A percentile compares a stretch with the other conserved stretches of the same genome.
These are phyloP conservation scores for Phytopythium ostracodes DNA, from an alignment of 352 stramenopile genomes.

Conservation along the genomic window DNA sequence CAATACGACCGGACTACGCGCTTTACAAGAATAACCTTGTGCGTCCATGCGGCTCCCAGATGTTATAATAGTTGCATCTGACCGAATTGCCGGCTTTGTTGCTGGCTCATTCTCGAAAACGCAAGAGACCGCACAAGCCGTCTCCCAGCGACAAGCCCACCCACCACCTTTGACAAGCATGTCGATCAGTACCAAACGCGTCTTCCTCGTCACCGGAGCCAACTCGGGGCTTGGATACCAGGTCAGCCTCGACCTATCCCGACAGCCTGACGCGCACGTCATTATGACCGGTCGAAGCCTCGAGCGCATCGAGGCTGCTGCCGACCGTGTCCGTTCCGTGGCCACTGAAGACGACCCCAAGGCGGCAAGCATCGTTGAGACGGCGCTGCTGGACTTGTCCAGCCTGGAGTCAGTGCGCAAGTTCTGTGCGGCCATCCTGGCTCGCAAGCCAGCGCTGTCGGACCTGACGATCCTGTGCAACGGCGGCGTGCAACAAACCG, in stretches of 20 bases:
- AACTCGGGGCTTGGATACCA: slow-evolving; percentile 30
- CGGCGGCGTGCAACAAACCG: slow-evolving; percentile 25
- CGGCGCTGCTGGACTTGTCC: slow-evolving; percentile 25
- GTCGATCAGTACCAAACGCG: slow-evolving; percentile 13
- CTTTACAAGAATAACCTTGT: no score
- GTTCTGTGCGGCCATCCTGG: slow-evolving; percentile 7
- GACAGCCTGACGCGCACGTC: slow-evolving; percentile 20
- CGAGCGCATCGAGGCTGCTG: slow-evolving; percentile 18
- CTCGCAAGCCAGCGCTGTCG: slow-evolving; percentile 15
- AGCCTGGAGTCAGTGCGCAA: slow-evolving; percentile 22
- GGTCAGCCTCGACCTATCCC: slow-evolving; percentile 19
- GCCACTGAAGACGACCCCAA: neutral
- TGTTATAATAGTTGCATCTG: no score
- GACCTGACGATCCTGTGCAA: slow-evolving; percentile 39
- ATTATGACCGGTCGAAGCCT: slow-evolving; percentile 25
- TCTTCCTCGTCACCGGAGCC: slow-evolving; percentile 30
- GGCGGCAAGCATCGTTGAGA: slow-evolving; percentile 16
- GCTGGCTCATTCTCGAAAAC: neutral
- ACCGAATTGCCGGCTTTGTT: no score
- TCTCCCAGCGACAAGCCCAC: no score
- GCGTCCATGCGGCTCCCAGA: no score
- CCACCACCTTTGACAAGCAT: neutral
- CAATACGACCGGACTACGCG: no score
- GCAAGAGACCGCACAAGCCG: neutral
- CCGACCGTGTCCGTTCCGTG: slow-evolving; percentile 8